These are phyloP conservation scores for Schwanniomyces occidentalis DNA, from an alignment of 805 yeast species.

Conservation along the genomic window DNA sequence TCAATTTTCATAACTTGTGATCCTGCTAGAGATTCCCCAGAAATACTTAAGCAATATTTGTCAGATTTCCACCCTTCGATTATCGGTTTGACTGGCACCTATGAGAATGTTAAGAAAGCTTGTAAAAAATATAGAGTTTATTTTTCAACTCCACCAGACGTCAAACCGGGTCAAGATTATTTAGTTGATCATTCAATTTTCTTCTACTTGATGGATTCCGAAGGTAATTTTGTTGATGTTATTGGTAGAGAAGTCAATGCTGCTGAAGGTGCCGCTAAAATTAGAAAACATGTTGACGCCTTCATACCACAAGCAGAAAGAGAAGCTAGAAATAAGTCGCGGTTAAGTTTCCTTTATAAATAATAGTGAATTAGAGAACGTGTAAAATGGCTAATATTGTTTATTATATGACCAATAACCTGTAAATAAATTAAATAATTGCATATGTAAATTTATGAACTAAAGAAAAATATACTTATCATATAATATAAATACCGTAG, in stretches of 20 bases:
- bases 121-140: conserved; percentile 93
- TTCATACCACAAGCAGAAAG: conserved; percentile 74
- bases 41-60: conserved; percentile 77
- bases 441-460: no score
- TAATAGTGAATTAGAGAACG: no score
- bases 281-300: conserved; percentile 70
- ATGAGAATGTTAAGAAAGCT: conserved; percentile 76
- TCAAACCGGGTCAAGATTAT: conserved; percentile 94
- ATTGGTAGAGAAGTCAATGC: conserved; percentile 89
- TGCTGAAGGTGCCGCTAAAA: conserved; percentile 71
- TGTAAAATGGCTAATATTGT: no score
- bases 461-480: no score
- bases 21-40: conserved; percentile 92
- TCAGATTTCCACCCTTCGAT: conserved; percentile 88
- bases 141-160: conserved; percentile 94
- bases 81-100: conserved; percentile 88
- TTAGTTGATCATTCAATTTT: conserved; percentile 96
- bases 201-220: conserved; percentile 98
- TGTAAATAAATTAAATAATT: no score
- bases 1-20: conserved; percentile 96
- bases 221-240: conserved; percentile 93
- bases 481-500: background rate
- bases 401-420: no score
- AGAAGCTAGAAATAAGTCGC: conserved; percentile 59
- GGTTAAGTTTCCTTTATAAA: conserved; percentile 60